Conservation (phyloP, 768 basidiomycete species). For the Xerocomus brunneocitrinus region DNA sequence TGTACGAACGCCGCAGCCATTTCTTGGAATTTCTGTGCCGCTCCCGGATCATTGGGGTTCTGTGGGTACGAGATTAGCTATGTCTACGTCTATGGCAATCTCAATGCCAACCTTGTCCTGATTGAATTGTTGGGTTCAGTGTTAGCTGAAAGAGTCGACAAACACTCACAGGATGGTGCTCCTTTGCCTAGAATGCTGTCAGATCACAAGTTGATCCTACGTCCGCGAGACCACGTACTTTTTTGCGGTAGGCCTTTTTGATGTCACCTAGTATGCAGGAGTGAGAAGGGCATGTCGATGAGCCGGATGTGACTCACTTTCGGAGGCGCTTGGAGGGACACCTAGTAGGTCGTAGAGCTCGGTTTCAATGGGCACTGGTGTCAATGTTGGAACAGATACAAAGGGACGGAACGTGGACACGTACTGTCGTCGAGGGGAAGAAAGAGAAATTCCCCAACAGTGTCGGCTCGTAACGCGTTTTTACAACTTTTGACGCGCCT, state of each 20-base stretch:
- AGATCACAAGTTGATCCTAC: slow-evolving; percentile 5
- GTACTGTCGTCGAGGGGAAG: slow-evolving; percentile 22
- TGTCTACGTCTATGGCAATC: not conserved
- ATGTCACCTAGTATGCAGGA: slow-evolving; percentile 59
- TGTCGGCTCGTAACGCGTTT: slow-evolving; percentile 19
- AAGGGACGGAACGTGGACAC: slow-evolving; percentile 11
- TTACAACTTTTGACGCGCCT: slow-evolving; percentile 20
- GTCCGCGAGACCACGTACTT: slow-evolving; percentile 46
- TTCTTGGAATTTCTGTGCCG: slow-evolving; percentile 81
- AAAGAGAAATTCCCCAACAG: not conserved
- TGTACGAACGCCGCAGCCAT: slow-evolving; percentile 77
- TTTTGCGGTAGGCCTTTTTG: slow-evolving; percentile 91
- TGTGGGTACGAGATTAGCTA: slow-evolving; percentile 26
- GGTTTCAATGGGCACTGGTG: slow-evolving; percentile 67
- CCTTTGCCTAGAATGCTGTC: slow-evolving; percentile 59
- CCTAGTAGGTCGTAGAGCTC: slow-evolving; percentile 84
- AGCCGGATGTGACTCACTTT: slow-evolving; percentile 46
- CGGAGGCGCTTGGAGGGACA: slow-evolving; percentile 61
- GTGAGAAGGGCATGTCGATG: slow-evolving; percentile 7
- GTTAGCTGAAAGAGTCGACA: not conserved
- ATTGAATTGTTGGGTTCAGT: slow-evolving; percentile 1
- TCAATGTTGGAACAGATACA: not conserved
- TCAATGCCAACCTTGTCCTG: slow-evolving; percentile 61
- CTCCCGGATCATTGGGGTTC: slow-evolving; percentile 87
- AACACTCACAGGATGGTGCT: slow-evolving; percentile 74